phyloP scores from a whole-genome alignment of 176 grass and related monocot genomes.

The Miscanthus lutarioriparius region DNA sequence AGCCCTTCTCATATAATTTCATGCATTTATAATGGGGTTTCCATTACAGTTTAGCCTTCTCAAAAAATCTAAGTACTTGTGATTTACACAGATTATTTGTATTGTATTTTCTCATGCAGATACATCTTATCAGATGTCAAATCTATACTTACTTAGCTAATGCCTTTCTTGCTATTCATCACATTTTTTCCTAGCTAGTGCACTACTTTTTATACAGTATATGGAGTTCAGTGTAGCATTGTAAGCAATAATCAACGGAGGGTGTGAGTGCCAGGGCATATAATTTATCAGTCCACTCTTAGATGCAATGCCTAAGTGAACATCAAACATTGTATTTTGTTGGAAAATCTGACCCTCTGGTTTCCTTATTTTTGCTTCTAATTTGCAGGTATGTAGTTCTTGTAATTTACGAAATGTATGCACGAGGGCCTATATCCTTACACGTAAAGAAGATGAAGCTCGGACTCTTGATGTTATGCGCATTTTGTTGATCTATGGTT shows the following conservation, averaged over 20 bases:
- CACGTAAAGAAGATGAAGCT: constrained; percentile 93
- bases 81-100: neutral
- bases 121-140: neutral
- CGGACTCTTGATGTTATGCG: constrained; percentile 90
- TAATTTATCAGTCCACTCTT: neutral
- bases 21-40: constrained; percentile 2
- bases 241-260: neutral
- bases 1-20: neutral
- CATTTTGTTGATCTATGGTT: constrained; percentile 79
- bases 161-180: neutral
- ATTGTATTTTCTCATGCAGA: neutral
- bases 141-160: neutral
- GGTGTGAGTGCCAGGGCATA: neutral
- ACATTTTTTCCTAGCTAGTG: constrained; percentile 3
- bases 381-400: constrained; percentile 89
- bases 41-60: neutral
- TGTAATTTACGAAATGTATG: constrained; percentile 77
- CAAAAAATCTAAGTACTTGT: neutral
- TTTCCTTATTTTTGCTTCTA: constrained; percentile 29
- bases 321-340: neutral
- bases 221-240: neutral
- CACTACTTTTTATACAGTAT: neutral
- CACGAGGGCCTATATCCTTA: constrained; percentile 86
- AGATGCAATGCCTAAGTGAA: neutral
- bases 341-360: constrained; percentile 20